Conservation (phyloP, 2,329 filamentous ascomycete genomes). For the Neonectria faginata region DNA sequence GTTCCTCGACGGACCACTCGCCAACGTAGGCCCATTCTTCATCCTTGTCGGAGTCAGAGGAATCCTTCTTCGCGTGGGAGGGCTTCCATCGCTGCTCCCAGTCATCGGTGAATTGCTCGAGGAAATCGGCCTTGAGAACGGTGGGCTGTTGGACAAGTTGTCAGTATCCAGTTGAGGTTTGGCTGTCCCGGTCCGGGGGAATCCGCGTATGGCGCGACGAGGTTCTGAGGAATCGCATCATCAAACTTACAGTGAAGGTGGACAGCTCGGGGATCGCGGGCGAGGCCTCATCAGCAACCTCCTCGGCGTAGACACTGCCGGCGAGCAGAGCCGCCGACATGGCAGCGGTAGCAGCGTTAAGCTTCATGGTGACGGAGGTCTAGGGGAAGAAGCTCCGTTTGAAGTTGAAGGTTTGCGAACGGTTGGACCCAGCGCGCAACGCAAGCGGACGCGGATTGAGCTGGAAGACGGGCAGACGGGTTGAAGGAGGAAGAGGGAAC, state of each 20-base stretch:
- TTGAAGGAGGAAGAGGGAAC: conserved; percentile 6
- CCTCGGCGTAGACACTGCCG: conserved; percentile 73
- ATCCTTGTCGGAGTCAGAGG: conserved; percentile 77
- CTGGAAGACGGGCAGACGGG: conserved; percentile 10
- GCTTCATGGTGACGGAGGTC: conserved; percentile 81
- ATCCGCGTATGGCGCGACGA: conserved; percentile 1
- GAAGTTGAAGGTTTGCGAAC: conserved; percentile 18
- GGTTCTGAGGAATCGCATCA: neutral
- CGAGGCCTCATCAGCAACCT: conserved; percentile 67
- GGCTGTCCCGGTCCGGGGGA: conserved; percentile 1
- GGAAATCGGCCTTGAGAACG: conserved; percentile 88
- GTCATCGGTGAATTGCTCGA: conserved; percentile 98
- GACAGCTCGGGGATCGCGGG: conserved; percentile 75
- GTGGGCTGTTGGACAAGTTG: conserved; percentile 75
- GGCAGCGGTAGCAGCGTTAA: conserved; percentile 81
- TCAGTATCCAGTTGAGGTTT: conserved; percentile 43
- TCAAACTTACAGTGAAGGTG: conserved; percentile 83
- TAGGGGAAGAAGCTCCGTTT: conserved; percentile 34
- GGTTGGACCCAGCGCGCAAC: conserved; percentile 41
- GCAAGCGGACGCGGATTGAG: conserved; percentile 24
- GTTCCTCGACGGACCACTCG: conserved; percentile 97
- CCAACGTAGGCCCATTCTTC: conserved; percentile 98
- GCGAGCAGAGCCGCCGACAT: conserved; percentile 80
- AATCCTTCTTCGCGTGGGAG: conserved; percentile 96
- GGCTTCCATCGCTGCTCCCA: conserved; percentile 95